A percentile compares a stretch with the other conserved stretches of the same genome.
These are phyloP conservation scores for Phytopythium helicoides DNA, from an alignment of 352 stramenopile genomes.

Conservation along the genomic window DNA sequence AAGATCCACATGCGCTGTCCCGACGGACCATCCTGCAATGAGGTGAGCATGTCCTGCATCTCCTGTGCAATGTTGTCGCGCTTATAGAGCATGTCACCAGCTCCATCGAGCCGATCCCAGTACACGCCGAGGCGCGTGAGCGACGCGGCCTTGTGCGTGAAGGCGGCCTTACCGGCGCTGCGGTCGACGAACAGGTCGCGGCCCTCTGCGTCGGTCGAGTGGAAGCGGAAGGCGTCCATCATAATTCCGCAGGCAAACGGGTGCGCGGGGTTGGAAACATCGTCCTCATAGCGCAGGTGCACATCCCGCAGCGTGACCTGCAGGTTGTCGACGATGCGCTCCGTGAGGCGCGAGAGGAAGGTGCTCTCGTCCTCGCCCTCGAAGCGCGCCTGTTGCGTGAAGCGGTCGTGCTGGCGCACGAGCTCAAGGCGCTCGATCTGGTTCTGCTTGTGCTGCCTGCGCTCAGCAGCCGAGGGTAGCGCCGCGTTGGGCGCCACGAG, in stretches of 20 bases:
- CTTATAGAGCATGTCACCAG: conserved; percentile 34
- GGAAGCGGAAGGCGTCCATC: conserved; percentile 60
- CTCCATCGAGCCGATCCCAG: conserved; percentile 54
- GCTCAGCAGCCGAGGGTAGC: conserved; percentile 44
- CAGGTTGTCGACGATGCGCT: conserved; percentile 78
- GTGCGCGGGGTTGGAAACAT: conserved; percentile 46
- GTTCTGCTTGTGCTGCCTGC: conserved; percentile 55
- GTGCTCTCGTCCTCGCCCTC: conserved; percentile 67
- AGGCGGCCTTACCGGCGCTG: conserved; percentile 23
- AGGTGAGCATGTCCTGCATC: conserved; percentile 58
- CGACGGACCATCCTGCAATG: conserved; percentile 12
- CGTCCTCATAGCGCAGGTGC: conserved; percentile 80
- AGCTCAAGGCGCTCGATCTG: conserved; percentile 68
- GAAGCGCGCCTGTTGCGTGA: conserved; percentile 37
- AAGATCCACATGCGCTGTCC: conserved; percentile 44
- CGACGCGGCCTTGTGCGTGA: conserved; percentile 65
- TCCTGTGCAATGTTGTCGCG: conserved; percentile 22
- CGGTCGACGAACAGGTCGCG: conserved; percentile 71
- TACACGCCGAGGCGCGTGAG: conserved; percentile 53
- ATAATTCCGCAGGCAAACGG: conserved; percentile 77
- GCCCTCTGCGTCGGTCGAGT: conserved; percentile 71
- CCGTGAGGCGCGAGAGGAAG: conserved; percentile 74
- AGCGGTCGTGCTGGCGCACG: conserved; percentile 62
- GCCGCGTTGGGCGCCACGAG: conserved; percentile 65
- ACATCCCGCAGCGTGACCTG: conserved; percentile 69